Evolutionary conservation across 495 filamentous ascomycete species (phyloP).

Genomic region (Monascus purpureus): DNA sequence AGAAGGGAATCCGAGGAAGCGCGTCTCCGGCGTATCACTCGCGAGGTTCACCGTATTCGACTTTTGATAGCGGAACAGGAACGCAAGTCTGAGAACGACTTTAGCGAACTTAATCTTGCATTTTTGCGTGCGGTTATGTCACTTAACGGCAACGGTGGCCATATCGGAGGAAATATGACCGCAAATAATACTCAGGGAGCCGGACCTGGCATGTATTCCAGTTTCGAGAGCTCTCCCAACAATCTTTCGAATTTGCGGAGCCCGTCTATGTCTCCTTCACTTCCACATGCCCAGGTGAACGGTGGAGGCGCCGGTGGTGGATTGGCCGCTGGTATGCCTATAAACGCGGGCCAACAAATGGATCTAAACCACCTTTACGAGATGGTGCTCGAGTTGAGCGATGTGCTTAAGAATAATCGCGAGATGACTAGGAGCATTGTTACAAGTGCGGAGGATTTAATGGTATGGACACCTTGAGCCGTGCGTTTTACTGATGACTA

Average conservation of each 20-base stretch:
- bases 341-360: constrained; percentile 72
- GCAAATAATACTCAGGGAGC: constrained; percentile 11
- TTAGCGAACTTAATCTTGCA: constrained; percentile 24
- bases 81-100: too few relatives aligned
- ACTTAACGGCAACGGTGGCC: constrained; percentile 19
- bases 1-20: too few relatives aligned
- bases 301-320: constrained; percentile 16
- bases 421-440: constrained; percentile 64
- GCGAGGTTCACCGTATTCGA: too few relatives aligned
- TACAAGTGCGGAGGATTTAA: constrained; percentile 47
- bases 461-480: constrained; percentile 19
- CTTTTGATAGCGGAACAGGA: too few relatives aligned
- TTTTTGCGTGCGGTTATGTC: constrained; percentile 23
- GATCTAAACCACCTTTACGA: constrained; percentile 76
- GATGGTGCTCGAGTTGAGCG: constrained; percentile 69
- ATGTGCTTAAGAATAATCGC: constrained; percentile 62
- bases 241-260: constrained; percentile 25
- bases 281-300: constrained; percentile 36
- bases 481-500: not conserved
- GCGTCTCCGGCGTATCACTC: too few relatives aligned
- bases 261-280: constrained; percentile 20
- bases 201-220: constrained; percentile 18
- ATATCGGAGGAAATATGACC: constrained; percentile 20
- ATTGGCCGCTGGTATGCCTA: constrained; percentile 48
- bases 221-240: constrained; percentile 18